A percentile compares a stretch with the other conserved stretches of the same genome.
These are phyloP conservation scores for Luffa aegyptiaca DNA, from an alignment of 306 rosid species.

Conservation along the genomic window DNA sequence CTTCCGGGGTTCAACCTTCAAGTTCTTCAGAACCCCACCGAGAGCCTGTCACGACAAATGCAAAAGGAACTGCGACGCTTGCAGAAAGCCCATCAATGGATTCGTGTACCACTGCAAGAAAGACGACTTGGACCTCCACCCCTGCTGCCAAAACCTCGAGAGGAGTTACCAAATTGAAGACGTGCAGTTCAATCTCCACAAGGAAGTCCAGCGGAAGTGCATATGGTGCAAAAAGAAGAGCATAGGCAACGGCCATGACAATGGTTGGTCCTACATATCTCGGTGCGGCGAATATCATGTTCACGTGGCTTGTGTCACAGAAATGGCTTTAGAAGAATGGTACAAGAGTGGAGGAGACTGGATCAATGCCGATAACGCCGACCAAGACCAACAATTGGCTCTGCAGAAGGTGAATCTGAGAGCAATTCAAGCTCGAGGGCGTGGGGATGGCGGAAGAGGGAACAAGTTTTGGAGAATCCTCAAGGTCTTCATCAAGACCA, in stretches of 20 bases:
- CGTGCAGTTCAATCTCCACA: background rate
- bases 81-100: background rate
- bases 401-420: constrained; percentile 8
- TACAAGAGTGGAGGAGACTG: background rate
- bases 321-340: constrained; percentile 1
- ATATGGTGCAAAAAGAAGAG: constrained; percentile 8
- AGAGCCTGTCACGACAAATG: background rate
- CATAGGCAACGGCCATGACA: background rate
- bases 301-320: constrained; percentile 10
- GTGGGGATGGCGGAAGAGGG: background rate
- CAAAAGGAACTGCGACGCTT: background rate
- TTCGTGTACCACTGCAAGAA: background rate
- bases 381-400: background rate
- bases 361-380: background rate
- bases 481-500: background rate
- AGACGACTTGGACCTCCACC: background rate
- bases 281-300: background rate
- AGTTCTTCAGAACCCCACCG: background rate
- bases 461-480: background rate
- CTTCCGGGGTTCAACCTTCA: background rate
- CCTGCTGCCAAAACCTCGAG: background rate
- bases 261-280: constrained; percentile 19
- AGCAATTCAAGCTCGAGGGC: background rate
- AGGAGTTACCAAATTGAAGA: background rate
- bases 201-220: background rate